Evolutionary conservation across 176 grass and related monocot genomes (phyloP), one percentile per base, ranked within the genome.

Genomic region (Saccharum spontaneum): DNA sequence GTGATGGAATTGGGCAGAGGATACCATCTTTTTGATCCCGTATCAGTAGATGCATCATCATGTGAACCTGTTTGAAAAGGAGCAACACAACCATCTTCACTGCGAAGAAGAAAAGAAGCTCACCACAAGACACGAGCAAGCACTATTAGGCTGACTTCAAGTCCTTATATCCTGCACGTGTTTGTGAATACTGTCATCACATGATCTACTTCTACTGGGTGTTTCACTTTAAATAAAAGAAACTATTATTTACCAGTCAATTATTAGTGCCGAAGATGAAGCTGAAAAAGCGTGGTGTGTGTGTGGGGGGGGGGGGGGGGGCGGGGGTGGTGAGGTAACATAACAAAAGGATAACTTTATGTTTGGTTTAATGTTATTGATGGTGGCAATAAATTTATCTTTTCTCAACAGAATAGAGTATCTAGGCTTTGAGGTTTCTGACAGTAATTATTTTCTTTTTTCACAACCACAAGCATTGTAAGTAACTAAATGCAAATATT

Each of bases 31-130:
- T 89, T 72, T 91, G 62, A 34, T 87, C 78, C 28, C 89, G 86
- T 84, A 93, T 86, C 87, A 97, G 86, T 15, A 97, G 65, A 24
- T 93, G 91, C 94, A 93, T 91, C 75, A 97, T 85, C 82, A 89
- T 93, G 69, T 89, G 89, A 48, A 97, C 82, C 94, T 97, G 65
- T 62, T 73, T 57, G 61, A 82, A 83, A 82, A 74, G 73, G 23
- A 75, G 52, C 18, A 43, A 23, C 57, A 60, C 57, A 65, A 79
- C 54, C 1, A 80, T 86, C 49, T 82, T 20, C 10, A 54, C 62
- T 74, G 7, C 4, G 4, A 57, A 67, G 39, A 79, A 80, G 30
- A 41, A 10, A 57, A 73, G 37, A 78, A 74, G 37, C n/a, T 31
- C 8, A 61, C 52, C 10, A 6, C 69, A 81, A 81, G 9, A 69